A percentile compares a stretch with the other conserved stretches of the same genome.
Conservation (phyloP, 768 basidiomycete genomes). For the Lactifluus pinguis region DNA sequence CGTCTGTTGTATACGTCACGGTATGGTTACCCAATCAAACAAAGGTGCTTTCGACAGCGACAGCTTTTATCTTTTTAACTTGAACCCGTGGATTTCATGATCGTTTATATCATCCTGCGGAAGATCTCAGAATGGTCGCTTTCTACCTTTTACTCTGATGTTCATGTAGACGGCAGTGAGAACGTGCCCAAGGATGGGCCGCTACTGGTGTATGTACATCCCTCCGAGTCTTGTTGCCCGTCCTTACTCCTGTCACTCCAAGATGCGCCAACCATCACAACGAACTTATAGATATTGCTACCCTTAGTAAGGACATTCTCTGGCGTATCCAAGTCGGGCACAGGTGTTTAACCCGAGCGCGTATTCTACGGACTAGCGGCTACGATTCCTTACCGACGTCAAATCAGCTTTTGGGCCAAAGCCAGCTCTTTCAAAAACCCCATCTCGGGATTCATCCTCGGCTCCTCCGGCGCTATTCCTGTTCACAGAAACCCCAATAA, state of each 20-base stretch:
- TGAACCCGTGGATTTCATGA: constrained; percentile 25
- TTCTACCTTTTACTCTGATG: constrained; percentile 78
- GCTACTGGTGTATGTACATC: constrained; percentile 72
- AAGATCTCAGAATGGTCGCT: constrained; percentile 63
- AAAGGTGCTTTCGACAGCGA: no score
- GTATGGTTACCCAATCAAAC: no score
- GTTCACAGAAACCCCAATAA: constrained; percentile 93
- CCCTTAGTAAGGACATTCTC: constrained; percentile 29
- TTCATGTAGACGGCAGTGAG: constrained; percentile 76
- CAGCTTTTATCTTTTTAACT: neutral
- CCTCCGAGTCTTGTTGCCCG: neutral
- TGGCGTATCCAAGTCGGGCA: neutral
- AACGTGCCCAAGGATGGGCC: constrained; percentile 82
- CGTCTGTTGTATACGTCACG: no score
- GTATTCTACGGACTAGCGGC: constrained; percentile 40
- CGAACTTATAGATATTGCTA: constrained; percentile 54
- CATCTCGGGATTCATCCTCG: constrained; percentile 58
- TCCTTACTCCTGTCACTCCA: constrained; percentile 21
- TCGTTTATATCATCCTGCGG: constrained; percentile 64
- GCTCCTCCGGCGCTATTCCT: constrained; percentile 87
- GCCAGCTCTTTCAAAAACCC: constrained; percentile 77
- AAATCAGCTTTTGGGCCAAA: constrained; percentile 91
- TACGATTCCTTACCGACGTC: constrained; percentile 70
- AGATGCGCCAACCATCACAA: constrained; percentile 42
- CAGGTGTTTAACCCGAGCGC: neutral